Evolutionary conservation across 1,284 basidiomycete genomes (phyloP).

Genomic region (Anthracocystis walkeri): DNA sequence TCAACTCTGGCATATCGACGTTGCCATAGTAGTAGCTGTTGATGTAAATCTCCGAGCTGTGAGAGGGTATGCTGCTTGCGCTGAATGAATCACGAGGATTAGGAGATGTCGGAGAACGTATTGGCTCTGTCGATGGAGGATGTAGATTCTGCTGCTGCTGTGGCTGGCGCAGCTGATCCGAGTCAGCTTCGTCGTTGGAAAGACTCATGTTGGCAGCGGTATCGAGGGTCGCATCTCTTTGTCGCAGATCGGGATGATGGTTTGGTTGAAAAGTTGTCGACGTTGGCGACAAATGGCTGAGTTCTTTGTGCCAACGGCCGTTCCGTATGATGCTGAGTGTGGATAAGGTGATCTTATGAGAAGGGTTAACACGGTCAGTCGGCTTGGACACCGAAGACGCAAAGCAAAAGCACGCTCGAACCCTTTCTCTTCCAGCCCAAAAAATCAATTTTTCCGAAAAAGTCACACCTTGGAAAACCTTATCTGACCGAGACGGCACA

Average conservation of each 20-base stretch:
- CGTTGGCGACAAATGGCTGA: constrained; percentile 1
- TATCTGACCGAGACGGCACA: constrained; percentile 1
- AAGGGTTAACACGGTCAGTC: neutral
- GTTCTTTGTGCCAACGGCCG: constrained; percentile 4
- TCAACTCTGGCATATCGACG: constrained; percentile 47
- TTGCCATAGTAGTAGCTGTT: constrained; percentile 59
- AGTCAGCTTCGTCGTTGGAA: neutral
- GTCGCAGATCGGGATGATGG: constrained; percentile 10
- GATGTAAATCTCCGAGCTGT: constrained; percentile 52
- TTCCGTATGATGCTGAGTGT: constrained; percentile 6
- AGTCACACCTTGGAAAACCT: neutral
- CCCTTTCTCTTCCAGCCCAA: neutral
- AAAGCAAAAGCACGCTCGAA: neutral
- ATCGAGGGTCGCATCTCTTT: constrained; percentile 3
- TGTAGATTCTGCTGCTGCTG: constrained; percentile 14
- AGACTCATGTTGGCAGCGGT: constrained; percentile 12
- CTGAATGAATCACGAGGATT: constrained; percentile 30
- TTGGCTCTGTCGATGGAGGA: constrained; percentile 20
- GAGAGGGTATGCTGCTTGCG: constrained; percentile 48
- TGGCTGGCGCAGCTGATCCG: neutral
- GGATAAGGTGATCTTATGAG: constrained; percentile 3
- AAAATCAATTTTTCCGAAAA: neutral
- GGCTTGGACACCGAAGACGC: neutral
- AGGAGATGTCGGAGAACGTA: constrained; percentile 27
- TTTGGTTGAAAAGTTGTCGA: neutral